These are phyloP conservation scores for Liquidambar formosana DNA, from an alignment of 164 flowering plant species.

Conservation along the genomic window DNA sequence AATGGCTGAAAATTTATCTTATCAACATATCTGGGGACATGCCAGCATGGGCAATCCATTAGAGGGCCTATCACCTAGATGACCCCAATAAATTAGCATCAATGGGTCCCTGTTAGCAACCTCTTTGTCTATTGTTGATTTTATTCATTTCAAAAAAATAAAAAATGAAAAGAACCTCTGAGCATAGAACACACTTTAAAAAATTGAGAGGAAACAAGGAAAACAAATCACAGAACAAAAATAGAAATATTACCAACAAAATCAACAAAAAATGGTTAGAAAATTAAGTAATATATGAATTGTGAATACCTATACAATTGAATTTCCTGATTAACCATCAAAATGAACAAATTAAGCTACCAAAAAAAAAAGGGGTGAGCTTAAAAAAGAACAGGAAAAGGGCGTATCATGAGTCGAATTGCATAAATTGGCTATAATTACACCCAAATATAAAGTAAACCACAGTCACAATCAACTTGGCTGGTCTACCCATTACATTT, in stretches of 20 bases:
- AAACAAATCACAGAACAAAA: no score
- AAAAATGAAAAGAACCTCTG: no score
- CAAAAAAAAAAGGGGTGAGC: no score
- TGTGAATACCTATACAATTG: no score
- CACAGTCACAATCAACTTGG: constrained; percentile 15
- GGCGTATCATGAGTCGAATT: neutral
- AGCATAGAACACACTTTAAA: neutral
- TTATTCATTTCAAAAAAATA: neutral
- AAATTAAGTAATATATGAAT: no score
- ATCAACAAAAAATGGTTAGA: no score
- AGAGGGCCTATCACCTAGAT: neutral
- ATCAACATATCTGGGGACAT: neutral
- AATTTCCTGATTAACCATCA: no score
- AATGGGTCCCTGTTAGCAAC: neutral
- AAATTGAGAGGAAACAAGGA: no score
- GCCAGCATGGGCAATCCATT: neutral
- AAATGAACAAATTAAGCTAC: no score
- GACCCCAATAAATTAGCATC: neutral
- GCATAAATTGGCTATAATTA: constrained; percentile 15
- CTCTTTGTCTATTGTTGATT: neutral
- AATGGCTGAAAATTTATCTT: no score
- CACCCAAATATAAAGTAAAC: constrained; percentile 8
- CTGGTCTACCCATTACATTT: constrained; percentile 13
- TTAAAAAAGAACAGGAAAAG: no score
- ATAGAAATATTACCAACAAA: no score